Conservation (phyloP, 2,329 filamentous ascomycete species). For the Aspergillus costaricaensis region DNA sequence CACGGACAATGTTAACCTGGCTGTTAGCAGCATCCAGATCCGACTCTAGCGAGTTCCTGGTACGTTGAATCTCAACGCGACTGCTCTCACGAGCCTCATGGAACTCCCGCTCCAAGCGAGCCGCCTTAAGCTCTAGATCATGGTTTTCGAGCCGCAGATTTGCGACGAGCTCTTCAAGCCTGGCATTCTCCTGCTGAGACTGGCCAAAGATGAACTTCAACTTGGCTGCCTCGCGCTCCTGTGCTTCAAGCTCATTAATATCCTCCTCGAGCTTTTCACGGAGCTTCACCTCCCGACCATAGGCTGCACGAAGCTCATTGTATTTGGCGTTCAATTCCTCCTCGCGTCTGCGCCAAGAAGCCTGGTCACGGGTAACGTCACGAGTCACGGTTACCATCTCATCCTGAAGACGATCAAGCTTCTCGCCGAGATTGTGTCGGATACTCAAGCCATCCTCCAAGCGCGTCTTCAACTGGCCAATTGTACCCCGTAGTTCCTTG, state of each 20-base stretch:
- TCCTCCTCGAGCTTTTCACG: constrained; percentile 62
- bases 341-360: constrained; percentile 70
- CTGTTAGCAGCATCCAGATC: constrained; percentile 83
- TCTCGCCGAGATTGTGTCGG: constrained; percentile 78
- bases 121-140: constrained; percentile 68
- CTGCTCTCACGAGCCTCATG: constrained; percentile 80
- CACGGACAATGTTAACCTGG: constrained; percentile 79
- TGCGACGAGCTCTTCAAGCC: constrained; percentile 61
- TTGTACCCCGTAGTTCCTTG: constrained; percentile 71
- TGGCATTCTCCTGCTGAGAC: constrained; percentile 60
- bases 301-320: constrained; percentile 56
- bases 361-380: constrained; percentile 81
- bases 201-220: constrained; percentile 77
- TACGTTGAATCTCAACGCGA: constrained; percentile 77
- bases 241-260: constrained; percentile 62
- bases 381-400: constrained; percentile 79
- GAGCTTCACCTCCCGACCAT: constrained; percentile 69
- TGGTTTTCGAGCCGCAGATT: constrained; percentile 59
- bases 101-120: constrained; percentile 77
- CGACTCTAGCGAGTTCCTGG: constrained; percentile 73
- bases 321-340: constrained; percentile 58
- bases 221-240: constrained; percentile 76
- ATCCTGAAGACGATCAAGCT: constrained; percentile 81
- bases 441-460: constrained; percentile 83
- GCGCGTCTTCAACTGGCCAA: constrained; percentile 73